Percentiles rank a stretch among this genome's conserved stretches.
Conservation (phyloP, 805 yeast species). For the Cyberlindnera saturnus region DNA sequence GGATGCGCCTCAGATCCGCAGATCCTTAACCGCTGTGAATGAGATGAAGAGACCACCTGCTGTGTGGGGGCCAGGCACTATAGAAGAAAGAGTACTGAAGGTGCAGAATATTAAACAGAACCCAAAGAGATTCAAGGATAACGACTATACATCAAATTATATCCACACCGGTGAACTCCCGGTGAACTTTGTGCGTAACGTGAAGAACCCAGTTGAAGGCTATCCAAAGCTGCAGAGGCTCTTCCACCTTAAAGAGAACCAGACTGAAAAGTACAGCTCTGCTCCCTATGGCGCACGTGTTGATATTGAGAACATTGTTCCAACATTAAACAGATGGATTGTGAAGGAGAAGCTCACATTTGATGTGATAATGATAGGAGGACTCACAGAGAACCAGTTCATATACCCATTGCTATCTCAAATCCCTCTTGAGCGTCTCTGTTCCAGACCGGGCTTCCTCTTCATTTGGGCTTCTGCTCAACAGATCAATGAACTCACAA, state of each 20-base stretch:
- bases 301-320: conserved; percentile 45
- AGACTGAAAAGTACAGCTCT: conserved; percentile 45
- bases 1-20: no score
- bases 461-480: conserved; percentile 84
- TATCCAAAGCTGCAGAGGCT: conserved; percentile 77
- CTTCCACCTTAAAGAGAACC: conserved; percentile 57
- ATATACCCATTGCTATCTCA: conserved; percentile 53
- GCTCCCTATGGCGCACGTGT: conserved; percentile 64
- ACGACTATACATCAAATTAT: conserved; percentile 69
- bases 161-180: conserved; percentile 62
- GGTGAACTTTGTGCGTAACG: conserved; percentile 57
- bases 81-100: background rate
- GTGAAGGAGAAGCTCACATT: conserved; percentile 52
- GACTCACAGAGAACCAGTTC: conserved; percentile 69
- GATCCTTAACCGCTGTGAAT: background rate
- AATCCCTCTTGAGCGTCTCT: conserved; percentile 65
- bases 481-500: conserved; percentile 58
- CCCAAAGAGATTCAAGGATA: conserved; percentile 35
- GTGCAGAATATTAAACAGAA: conserved; percentile 2
- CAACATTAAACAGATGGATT: conserved; percentile 58
- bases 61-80: background rate
- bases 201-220: conserved; percentile 64
- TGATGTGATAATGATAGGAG: conserved; percentile 91
- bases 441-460: conserved; percentile 81
- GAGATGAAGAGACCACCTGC: conserved; percentile 4